A percentile compares a stretch with the other conserved stretches of the same genome.
phyloP scores from a whole-genome alignment of 192 early-diverging fungal species.

The Entophlyctis helioformis region DNA sequence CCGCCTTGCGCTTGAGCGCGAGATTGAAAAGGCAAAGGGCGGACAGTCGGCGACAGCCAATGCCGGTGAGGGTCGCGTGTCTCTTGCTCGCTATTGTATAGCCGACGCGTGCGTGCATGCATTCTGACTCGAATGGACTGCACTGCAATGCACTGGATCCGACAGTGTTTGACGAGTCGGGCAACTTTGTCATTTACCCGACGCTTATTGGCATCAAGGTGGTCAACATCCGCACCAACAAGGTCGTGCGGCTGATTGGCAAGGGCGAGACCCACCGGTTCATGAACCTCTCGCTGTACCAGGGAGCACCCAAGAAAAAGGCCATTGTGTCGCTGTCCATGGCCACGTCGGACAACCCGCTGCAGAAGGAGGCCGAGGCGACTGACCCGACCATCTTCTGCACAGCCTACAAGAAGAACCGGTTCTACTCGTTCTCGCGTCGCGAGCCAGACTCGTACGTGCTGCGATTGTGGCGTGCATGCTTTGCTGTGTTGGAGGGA shows the following conservation, averaged over 20 bases:
- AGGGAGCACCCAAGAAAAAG: slow-evolving; percentile 80
- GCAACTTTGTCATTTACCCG: slow-evolving; percentile 79
- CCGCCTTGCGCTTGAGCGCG: slow-evolving; percentile 75
- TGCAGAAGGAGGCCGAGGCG: slow-evolving; percentile 47
- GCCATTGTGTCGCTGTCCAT: slow-evolving; percentile 55
- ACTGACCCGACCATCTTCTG: slow-evolving; percentile 81
- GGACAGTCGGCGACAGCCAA: slow-evolving; percentile 52
- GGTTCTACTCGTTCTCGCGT: slow-evolving; percentile 88
- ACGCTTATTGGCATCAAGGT: slow-evolving; percentile 95
- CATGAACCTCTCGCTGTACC: slow-evolving; percentile 76
- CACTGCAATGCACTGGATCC: too few species aligned
- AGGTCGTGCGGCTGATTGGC: slow-evolving; percentile 74
- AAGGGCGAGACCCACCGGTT: slow-evolving; percentile 85
- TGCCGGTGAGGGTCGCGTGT: slow-evolving; percentile 43
- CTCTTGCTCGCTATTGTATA: not conserved
- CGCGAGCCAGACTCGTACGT: slow-evolving; percentile 71
- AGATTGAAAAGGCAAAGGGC: slow-evolving; percentile 59
- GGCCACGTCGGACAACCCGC: slow-evolving; percentile 80
- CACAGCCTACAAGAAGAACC: slow-evolving; percentile 80
- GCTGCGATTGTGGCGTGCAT: too few species aligned
- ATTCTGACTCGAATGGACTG: not conserved
- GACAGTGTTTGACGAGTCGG: slow-evolving; percentile 80
- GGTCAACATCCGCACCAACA: slow-evolving; percentile 76
- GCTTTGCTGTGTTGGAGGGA: too few species aligned
- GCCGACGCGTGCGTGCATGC: not conserved